These are phyloP conservation scores for Coemansia sp. DNA, from an alignment of 192 early-diverging fungal genomes.

Conservation along the genomic window DNA sequence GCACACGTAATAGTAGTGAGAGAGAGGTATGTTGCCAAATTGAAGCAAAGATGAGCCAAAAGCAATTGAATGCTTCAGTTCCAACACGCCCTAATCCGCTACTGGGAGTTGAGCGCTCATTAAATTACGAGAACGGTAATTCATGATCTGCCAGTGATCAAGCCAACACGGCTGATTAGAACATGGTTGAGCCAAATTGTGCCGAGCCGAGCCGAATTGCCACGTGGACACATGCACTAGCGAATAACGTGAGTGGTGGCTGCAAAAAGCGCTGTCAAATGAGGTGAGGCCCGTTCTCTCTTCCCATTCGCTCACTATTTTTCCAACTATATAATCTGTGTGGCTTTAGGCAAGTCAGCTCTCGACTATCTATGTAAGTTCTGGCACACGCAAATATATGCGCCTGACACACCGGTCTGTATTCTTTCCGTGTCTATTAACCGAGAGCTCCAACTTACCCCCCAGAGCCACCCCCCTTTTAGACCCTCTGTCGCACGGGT, in stretches of 20 bases:
- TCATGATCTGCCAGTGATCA: no score
- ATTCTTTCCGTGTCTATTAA: not conserved
- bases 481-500: not conserved
- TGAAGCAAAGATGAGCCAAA: not conserved
- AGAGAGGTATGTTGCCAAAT: not conserved
- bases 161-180: no score
- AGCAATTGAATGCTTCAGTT: not conserved
- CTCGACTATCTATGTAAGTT: not conserved
- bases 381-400: not conserved
- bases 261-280: not conserved
- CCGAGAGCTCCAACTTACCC: no score
- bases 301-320: slow-evolving; percentile 23
- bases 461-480: not conserved
- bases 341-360: not conserved
- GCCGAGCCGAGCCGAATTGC: not conserved
- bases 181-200: not conserved
- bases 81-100: no score
- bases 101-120: no score
- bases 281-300: not conserved
- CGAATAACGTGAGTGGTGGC: not conserved
- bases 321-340: slow-evolving; percentile 3
- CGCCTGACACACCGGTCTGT: not conserved
- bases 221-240: slow-evolving; percentile 7
- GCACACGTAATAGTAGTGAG: not conserved
- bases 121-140: no score